Percentiles rank a stretch among this genome's conserved stretches.
phyloP scores from a whole-genome alignment of 73 alveolate species.

The Uronychia setigera region DNA sequence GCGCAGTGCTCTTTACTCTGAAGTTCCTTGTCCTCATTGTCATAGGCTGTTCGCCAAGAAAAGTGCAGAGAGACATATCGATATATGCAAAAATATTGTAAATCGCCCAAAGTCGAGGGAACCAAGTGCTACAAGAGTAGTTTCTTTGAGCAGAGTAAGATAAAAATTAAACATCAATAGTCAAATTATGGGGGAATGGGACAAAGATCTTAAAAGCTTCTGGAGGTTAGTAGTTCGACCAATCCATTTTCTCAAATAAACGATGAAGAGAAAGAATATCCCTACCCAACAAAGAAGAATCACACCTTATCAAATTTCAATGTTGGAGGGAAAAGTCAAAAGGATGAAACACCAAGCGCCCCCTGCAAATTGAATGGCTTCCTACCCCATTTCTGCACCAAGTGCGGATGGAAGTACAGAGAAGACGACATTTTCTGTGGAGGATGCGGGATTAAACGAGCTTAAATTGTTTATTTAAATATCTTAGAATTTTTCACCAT shows the following conservation, averaged over 20 bases:
- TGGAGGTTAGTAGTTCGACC: conserved; percentile 6
- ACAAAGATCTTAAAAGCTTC: not conserved
- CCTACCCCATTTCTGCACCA: conserved; percentile 11
- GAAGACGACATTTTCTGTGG: conserved; percentile 6
- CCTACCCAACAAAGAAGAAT: too few species aligned
- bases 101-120: not conserved
- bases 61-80: conserved; percentile 13
- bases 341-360: not conserved
- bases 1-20: too few species aligned
- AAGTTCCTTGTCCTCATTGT: conserved; percentile 27
- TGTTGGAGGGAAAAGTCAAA: not conserved
- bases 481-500: not conserved
- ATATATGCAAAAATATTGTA: conserved; percentile 9
- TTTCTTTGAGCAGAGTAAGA: not conserved
- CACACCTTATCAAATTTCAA: too few species aligned
- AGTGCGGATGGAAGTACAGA: conserved; percentile 9
- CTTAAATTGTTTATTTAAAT: not conserved
- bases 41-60: conserved; percentile 12
- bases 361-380: not conserved
- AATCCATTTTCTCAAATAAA: too few species aligned
- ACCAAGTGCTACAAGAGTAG: not conserved
- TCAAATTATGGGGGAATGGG: not conserved
- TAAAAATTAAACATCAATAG: not conserved
- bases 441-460: not conserved
- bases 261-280: too few species aligned